phyloP scores from a whole-genome alignment of 2,329 filamentous ascomycete genomes.

The Alternaria sp. region DNA sequence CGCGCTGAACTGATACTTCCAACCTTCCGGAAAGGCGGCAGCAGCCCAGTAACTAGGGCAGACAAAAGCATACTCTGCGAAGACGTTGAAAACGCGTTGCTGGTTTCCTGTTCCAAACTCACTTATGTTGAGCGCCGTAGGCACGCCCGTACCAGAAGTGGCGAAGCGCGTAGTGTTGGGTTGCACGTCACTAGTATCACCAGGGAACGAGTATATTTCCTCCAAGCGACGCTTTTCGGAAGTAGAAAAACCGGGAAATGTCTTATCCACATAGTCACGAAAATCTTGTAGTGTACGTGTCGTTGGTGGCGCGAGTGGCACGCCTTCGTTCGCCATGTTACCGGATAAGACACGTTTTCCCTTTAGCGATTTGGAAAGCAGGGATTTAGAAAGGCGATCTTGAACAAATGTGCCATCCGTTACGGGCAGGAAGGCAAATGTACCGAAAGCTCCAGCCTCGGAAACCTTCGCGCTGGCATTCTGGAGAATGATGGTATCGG shows the following conservation, averaged over 20 bases:
- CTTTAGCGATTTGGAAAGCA: conserved; percentile 33
- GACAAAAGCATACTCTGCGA: conserved; percentile 56
- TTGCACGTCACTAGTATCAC: conserved; percentile 33
- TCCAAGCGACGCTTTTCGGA: conserved; percentile 37
- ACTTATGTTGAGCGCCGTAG: conserved; percentile 42
- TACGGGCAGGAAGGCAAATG: conserved; percentile 54
- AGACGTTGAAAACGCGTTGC: conserved; percentile 53
- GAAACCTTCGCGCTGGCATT: conserved; percentile 43
- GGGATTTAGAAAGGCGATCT: conserved; percentile 43
- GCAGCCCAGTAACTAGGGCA: conserved; percentile 54
- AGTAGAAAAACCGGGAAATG: conserved; percentile 49
- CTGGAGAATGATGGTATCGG: conserved; percentile 36
- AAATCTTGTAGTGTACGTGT: conserved; percentile 40
- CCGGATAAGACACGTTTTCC: conserved; percentile 41
- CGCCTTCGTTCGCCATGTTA: conserved; percentile 52
- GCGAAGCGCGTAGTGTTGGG: conserved; percentile 35
- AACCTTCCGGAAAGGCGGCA: conserved; percentile 43
- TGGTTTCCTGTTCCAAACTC: conserved; percentile 43
- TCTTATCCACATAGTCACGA: conserved; percentile 37
- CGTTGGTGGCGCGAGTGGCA: conserved; percentile 47
- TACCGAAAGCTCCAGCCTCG: conserved; percentile 48
- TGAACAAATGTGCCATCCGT: conserved; percentile 53
- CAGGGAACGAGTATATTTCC: conserved; percentile 38
- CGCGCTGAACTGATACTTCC: conserved; percentile 46
- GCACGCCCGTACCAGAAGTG: conserved; percentile 31